A percentile compares a stretch with the other conserved stretches of the same genome.
Evolutionary conservation across 2,329 filamentous ascomycete genomes (phyloP).

Genomic region (Alternaria angustiovoidea): DNA sequence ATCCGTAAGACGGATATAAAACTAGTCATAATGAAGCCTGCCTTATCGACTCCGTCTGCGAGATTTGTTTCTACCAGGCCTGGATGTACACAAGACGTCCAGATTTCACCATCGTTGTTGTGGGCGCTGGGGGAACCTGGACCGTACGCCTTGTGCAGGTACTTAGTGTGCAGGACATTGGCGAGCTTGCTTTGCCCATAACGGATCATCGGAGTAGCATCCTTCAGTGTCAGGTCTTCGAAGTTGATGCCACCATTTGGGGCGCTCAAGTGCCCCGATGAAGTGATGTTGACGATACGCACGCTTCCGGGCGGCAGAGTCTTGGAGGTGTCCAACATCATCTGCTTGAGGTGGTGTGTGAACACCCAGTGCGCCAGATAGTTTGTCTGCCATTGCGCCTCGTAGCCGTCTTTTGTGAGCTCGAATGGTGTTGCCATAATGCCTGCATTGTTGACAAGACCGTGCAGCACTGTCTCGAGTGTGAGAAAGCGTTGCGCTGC

Average conservation of each 20-base stretch:
- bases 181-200: slow-evolving; percentile 38
- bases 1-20: neutral
- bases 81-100: slow-evolving; percentile 28
- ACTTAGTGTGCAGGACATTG: slow-evolving; percentile 26
- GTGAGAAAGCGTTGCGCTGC: neutral
- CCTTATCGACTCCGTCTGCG: neutral
- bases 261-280: slow-evolving; percentile 20
- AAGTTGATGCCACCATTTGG: slow-evolving; percentile 28
- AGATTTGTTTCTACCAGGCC: slow-evolving; percentile 28
- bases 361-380: slow-evolving; percentile 57
- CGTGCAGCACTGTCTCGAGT: neutral
- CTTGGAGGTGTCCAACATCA: slow-evolving; percentile 19
- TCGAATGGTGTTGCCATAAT: slow-evolving; percentile 25
- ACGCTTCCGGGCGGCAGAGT: slow-evolving; percentile 45
- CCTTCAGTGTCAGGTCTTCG: slow-evolving; percentile 9
- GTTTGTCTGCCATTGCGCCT: slow-evolving; percentile 58
- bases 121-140: slow-evolving; percentile 13
- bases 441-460: neutral
- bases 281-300: slow-evolving; percentile 31
- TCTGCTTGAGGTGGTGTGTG: slow-evolving; percentile 50
- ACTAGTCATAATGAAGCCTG: neutral
- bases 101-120: slow-evolving; percentile 18
- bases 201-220: slow-evolving; percentile 13
- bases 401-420: slow-evolving; percentile 53
- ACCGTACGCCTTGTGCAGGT: slow-evolving; percentile 17